Evolutionary conservation across 140 eudicot genomes (phyloP).

Genomic region (Senecio squalidus): DNA sequence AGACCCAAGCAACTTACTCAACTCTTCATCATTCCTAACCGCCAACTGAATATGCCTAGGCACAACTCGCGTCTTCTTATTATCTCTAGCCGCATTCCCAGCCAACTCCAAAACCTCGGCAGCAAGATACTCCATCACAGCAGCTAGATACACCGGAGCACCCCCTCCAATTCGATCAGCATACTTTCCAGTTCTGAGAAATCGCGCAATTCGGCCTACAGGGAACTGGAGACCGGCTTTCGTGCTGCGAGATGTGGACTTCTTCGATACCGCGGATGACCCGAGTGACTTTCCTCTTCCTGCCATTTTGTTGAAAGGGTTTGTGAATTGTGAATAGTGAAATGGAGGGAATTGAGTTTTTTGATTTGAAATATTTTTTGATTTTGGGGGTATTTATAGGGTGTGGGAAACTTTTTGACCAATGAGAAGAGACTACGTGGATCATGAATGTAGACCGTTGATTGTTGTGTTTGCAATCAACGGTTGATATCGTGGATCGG

Average conservation of each 20-base stretch:
- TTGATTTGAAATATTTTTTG: no score
- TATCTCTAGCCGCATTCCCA: no score
- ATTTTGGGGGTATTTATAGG: no score
- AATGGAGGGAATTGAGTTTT: no score
- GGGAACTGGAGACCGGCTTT: constrained; percentile 52
- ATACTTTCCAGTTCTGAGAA: constrained; percentile 38
- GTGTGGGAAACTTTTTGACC: neutral
- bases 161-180: constrained; percentile 61
- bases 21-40: constrained; percentile 43
- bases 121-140: constrained; percentile 55
- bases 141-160: constrained; percentile 61
- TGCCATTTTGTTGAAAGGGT: constrained; percentile 34
- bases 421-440: constrained; percentile 1
- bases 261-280: constrained; percentile 33
- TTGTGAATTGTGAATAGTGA: no score
- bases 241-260: constrained; percentile 43
- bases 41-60: constrained; percentile 42
- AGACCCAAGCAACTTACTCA: constrained; percentile 30
- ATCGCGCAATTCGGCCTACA: constrained; percentile 41
- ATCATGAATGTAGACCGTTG: neutral
- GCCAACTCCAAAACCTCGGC: constrained; percentile 53
- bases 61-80: constrained; percentile 37
- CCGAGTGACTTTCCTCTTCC: constrained; percentile 42
- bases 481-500: constrained; percentile 7
- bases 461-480: neutral